Conservation (phyloP, 1,139 yeast genomes). For the Kodamaea derodonti region DNA sequence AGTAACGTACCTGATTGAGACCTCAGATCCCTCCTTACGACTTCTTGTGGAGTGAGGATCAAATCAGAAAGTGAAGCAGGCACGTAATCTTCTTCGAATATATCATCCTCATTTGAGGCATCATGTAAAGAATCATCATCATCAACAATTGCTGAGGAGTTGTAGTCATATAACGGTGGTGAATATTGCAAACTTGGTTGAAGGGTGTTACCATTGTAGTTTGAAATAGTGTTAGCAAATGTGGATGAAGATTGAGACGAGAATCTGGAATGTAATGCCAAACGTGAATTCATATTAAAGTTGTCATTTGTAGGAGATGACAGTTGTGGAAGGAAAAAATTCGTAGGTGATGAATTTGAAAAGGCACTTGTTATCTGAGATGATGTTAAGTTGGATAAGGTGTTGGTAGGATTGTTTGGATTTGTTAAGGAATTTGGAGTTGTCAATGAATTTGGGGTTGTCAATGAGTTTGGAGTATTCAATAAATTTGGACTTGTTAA, state of each 20-base stretch:
- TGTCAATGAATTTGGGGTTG: conserved; percentile 1
- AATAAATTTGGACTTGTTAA: conserved; percentile 1
- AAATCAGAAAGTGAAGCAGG: conserved; percentile 73
- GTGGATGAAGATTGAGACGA: conserved; percentile 5
- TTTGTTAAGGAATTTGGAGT: conserved; percentile 1
- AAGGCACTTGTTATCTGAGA: neutral
- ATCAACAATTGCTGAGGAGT: conserved; percentile 17
- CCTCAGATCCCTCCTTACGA: conserved; percentile 61
- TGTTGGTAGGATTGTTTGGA: neutral
- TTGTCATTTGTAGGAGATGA: conserved; percentile 7
- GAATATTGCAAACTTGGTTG: conserved; percentile 5
- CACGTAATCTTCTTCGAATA: conserved; percentile 66
- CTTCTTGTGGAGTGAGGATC: conserved; percentile 71
- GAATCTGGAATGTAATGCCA: conserved; percentile 3
- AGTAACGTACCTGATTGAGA: conserved; percentile 46
- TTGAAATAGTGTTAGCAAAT: neutral
- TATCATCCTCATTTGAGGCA: conserved; percentile 17
- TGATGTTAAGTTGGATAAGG: neutral
- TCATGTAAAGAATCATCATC: conserved; percentile 15
- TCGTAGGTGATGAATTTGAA: conserved; percentile 1
- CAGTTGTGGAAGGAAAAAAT: conserved; percentile 4
- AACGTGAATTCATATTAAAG: conserved; percentile 4
- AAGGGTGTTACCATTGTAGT: neutral
- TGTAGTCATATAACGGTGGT: conserved; percentile 9
- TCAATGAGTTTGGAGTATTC: neutral